Evolutionary conservation across 306 rosid species (phyloP), one percentile per base, ranked within the genome.

Genomic region (Sicyos baderoa): DNA sequence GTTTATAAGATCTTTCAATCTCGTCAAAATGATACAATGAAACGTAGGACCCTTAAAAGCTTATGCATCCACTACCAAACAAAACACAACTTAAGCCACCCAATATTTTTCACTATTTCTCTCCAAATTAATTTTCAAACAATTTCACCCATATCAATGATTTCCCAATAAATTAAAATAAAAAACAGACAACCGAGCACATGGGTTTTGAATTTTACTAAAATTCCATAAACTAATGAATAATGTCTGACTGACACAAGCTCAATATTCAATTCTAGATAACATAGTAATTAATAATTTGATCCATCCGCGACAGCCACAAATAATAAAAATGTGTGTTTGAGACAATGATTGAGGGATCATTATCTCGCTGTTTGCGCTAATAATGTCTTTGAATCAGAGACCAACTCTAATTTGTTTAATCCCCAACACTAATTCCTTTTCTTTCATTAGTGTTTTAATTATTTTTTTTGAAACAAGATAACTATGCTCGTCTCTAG

Each of bases 321-420:
- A 48, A 66, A 47, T 67, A 67, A 47, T 48, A 16, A 67, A 67
- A 48, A 66, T 66, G 71, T 50, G 66, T 4, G n/a, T 19, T 74
- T 77, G 32, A 37, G 54, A 58, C 47, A 72, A 88, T 82, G 82
- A 83, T 85, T 84, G 82, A 48, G 82, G 73, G 81, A 86, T 86
- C 83, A 75, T 82, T 79, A 85, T 85, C 88, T 83, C 79, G 75
- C 80, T 76, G 79, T 82, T 81, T 81, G 81, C 77, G 86, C 45
- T 40, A 82, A 82, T 63, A 23, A 77, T 84, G 89, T 85, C 82
- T 70, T 72, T 58, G 68, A 82, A 79, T 81, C 85, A 54, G 55
- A 78, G 86, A 68, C 62, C 76, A 40, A 79, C 53, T 78, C n/a
- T n/a, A n/a, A n/a, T 7, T 7, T 22, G 42, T 66, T 66, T 47